A percentile compares a stretch with the other conserved stretches of the same genome.
Evolutionary conservation across 2,329 filamentous ascomycete genomes (phyloP).

Genomic region (Cordyceps cateniannulata): DNA sequence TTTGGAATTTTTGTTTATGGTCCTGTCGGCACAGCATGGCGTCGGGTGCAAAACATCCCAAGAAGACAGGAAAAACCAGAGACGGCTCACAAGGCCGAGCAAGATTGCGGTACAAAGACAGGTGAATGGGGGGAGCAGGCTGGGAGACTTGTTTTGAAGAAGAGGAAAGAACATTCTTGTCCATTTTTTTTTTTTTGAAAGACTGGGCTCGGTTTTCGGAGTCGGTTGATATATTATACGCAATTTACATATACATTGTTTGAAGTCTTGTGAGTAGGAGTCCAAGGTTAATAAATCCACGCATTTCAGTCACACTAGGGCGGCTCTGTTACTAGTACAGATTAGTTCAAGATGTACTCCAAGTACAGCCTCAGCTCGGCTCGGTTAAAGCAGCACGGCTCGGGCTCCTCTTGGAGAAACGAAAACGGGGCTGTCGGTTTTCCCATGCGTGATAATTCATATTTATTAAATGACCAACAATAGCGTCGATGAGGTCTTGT

Average conservation of each 20-base stretch:
- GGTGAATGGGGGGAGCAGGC: too few species aligned
- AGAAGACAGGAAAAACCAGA: not conserved
- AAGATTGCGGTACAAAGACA: not conserved
- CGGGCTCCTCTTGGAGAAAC: too few species aligned
- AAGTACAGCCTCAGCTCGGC: too few species aligned
- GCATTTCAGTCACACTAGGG: too few species aligned
- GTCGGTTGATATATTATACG: not conserved
- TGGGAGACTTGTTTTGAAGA: not conserved
- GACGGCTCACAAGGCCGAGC: not conserved
- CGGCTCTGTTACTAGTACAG: too few species aligned
- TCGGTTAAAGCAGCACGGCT: not conserved
- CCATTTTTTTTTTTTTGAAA: not conserved
- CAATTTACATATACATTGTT: not conserved
- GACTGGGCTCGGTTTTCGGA: not conserved
- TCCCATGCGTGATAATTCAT: too few species aligned
- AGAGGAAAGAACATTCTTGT: not conserved
- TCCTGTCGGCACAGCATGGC: slow-evolving; percentile 11
- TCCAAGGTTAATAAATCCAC: too few species aligned
- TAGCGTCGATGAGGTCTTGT: not conserved
- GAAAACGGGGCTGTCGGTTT: too few species aligned
- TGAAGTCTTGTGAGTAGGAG: too few species aligned
- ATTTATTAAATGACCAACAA: too few species aligned
- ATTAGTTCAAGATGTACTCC: too few species aligned
- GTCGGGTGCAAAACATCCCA: slow-evolving; percentile 1
- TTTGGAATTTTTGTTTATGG: slow-evolving; percentile 4